Evolutionary conservation across 805 yeast species (phyloP), one percentile per base, ranked within the genome.

Genomic region (Naumovozyma castellii): DNA sequence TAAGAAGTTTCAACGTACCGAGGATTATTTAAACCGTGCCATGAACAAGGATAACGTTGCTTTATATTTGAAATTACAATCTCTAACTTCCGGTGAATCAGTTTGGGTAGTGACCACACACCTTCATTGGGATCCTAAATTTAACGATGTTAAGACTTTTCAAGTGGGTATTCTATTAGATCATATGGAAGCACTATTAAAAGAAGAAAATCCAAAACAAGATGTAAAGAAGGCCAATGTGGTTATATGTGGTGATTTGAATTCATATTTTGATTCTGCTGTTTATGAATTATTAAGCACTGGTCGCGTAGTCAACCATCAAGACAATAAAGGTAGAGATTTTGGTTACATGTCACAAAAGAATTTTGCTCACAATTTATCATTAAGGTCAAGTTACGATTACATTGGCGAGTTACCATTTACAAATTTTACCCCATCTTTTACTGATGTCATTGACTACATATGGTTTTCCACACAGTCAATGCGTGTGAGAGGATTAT

Each of bases 51-150:
- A 92, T 64, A 86, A 92, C 54, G 78, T 92, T 54, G 97, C 96
- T 5, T 67, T 84, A 37, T 75, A 86, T 36, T 67, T 83, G 13
- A 74, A 79, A 41, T 72, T 92, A 48, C 86, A 84, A 56, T 92
- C 84, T 54, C 60, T 69, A 27, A 73, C 72, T 40, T 75, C 88
- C 4, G 86, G 88, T 14, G 83, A 80, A 57, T 73, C 73, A 46
- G 64, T 90, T 30, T 70, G 84, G 49, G 69, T 86, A 29, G 87
- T 84, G 3, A 90, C 87, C 54, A 90, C 97, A 0, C 99, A 92
- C 70, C 75, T 92, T 60, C 97, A 90, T 61, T 92, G 98, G 97
- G 97, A 92, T 67, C 98, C 98, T 3, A 85, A 84, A 37, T 84
- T 80, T 57, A 85, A 85, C 58, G 99, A 92, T 64, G 99, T 92